Evolutionary conservation across 1,139 yeast genomes (phyloP), one percentile per base, ranked within the genome.

Genomic region (Pichia sp.): DNA sequence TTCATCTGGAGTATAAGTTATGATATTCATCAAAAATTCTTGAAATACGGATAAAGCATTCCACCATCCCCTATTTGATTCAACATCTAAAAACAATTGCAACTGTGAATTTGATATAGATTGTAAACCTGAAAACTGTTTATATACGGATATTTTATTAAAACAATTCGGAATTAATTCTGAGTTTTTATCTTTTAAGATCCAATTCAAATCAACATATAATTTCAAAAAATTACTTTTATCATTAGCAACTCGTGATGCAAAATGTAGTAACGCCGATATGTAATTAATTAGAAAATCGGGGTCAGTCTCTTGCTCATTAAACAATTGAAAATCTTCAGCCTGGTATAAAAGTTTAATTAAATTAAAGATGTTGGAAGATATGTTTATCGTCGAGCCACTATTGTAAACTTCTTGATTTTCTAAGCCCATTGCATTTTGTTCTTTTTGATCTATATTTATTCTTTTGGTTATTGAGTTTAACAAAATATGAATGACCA

Each of bases 121-220:
- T 6, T 37, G 10, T 16, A 22, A 9, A 30, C 11, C 16, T 3
- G 34, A 8, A 2, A 22, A 4, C 5, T 34, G 31, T n/a, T n/a
- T 10, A 11, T 28, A 40, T 3, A 20, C 12, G 2, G 27, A 26
- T 7, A 40, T 33, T 4, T 10, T 30, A 3, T 25, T 7, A 20
- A 38, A 41, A 16, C 46, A 42, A 9, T 12, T 7, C 9, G 22
- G 11, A 11, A 42, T 31, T 4, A 47, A 31, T 9, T 11, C n/a
- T 1, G 35, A 16, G 22, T 38, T 37, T 12, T 37, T 24, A 9
- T 45, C 44, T 20, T 29, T 37, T 4, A 47, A 23, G n/a, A 47
- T 36, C 51, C 51, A 47, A 20, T 45, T 39, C 11, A 45, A 16
- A 20, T 34, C 44, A n/a, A 45, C 22, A 16, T 23, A n/a, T 10